A percentile compares a stretch with the other conserved stretches of the same genome.
These are phyloP conservation scores for Ophiosphaerella korrae DNA, from an alignment of 2,329 filamentous ascomycete genomes.

Conservation along the genomic window DNA sequence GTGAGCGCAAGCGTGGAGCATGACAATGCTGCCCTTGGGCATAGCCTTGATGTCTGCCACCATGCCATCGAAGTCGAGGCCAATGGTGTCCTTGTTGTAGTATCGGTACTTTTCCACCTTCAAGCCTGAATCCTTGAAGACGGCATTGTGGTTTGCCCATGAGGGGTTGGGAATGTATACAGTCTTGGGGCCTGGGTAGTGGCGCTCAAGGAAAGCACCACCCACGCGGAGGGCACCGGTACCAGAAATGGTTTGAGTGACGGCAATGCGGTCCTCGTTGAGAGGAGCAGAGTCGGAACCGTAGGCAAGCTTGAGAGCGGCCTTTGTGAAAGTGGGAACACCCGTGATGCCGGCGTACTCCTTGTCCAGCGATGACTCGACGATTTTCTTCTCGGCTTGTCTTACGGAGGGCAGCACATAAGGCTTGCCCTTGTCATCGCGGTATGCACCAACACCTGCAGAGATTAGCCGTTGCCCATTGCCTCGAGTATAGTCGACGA, in stretches of 20 bases:
- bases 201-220: conserved; percentile 88
- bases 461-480: conserved; percentile 23
- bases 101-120: conserved; percentile 95
- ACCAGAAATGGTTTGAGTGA: conserved; percentile 97
- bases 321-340: conserved; percentile 90
- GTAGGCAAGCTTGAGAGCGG: conserved; percentile 89
- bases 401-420: conserved; percentile 95
- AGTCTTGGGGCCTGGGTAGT: conserved; percentile 89
- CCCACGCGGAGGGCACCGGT: conserved; percentile 95
- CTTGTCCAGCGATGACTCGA: conserved; percentile 82
- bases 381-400: conserved; percentile 84
- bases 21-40: conserved; percentile 83
- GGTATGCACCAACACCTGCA: conserved; percentile 94
- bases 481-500: conserved; percentile 35
- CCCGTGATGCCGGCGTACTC: conserved; percentile 98
- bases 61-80: conserved; percentile 95
- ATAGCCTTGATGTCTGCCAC: conserved; percentile 87
- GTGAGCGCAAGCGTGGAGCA: conserved; percentile 96
- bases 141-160: conserved; percentile 97
- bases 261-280: conserved; percentile 75
- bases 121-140: conserved; percentile 92
- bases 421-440: conserved; percentile 96
- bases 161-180: conserved; percentile 96
- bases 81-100: conserved; percentile 99
- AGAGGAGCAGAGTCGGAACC: conserved; percentile 79